phyloP scores from a whole-genome alignment of 106 monocot species.

The Cymbidium sinense region DNA sequence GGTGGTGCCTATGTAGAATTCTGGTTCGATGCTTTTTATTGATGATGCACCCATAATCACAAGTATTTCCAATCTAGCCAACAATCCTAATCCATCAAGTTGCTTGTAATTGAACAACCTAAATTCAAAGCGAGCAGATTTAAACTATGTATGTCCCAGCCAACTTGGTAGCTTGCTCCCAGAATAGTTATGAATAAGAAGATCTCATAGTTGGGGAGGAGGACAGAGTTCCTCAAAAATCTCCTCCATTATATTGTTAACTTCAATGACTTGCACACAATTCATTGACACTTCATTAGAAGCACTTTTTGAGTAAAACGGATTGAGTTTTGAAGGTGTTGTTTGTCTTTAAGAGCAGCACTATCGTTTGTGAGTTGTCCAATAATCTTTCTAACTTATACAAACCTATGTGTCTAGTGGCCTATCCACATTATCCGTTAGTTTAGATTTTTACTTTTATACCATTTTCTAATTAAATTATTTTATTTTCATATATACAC shows the following conservation, averaged over 20 bases:
- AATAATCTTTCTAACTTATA: not conserved
- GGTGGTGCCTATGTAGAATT: no score
- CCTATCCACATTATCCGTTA: no score
- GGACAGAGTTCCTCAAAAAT: not conserved
- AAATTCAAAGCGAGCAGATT: no score
- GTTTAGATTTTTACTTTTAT: no score
- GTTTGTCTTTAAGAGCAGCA: not conserved
- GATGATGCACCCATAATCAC: not conserved
- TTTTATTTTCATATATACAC: no score
- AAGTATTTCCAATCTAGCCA: not conserved
- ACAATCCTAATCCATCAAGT: not conserved
- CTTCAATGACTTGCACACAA: no score
- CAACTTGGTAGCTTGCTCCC: not conserved
- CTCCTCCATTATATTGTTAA: no score
- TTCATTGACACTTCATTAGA: no score
- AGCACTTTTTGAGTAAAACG: not conserved
- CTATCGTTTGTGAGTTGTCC: not conserved
- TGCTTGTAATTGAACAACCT: no score
- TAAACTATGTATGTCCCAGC: not conserved
- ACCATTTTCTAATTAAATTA: no score
- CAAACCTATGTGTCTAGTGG: not conserved
- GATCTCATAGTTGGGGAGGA: not conserved
- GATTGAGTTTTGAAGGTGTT: not conserved
- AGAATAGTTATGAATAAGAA: not conserved
- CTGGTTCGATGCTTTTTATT: not conserved